Evolutionary conservation across 768 basidiomycete genomes (phyloP).

Genomic region (Rhodocollybia butyracea): DNA sequence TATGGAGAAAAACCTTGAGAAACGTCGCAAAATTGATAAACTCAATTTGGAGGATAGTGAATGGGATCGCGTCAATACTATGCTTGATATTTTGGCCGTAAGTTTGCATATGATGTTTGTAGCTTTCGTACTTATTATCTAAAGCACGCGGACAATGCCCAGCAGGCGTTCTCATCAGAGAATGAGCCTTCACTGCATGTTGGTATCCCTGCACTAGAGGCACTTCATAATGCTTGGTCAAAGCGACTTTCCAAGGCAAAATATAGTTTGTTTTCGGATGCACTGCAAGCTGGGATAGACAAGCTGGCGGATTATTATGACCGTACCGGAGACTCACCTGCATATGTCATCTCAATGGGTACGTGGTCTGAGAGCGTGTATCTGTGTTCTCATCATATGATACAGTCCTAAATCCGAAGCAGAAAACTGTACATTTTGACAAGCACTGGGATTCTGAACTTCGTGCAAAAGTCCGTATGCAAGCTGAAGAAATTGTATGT

Average conservation of each 20-base stretch:
- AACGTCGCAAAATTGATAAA: constrained; percentile 12
- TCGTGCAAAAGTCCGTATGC: background rate
- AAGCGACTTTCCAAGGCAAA: background rate
- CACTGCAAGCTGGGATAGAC: constrained; percentile 20
- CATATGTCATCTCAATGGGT: constrained; percentile 32
- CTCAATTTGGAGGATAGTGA: constrained; percentile 16
- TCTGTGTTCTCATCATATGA: background rate
- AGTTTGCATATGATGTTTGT: background rate
- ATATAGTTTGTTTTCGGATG: constrained; percentile 18
- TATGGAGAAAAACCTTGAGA: constrained; percentile 15
- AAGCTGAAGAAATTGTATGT: background rate
- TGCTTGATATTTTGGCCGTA: constrained; percentile 19
- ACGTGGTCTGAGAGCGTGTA: constrained; percentile 7
- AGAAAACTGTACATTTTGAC: constrained; percentile 21
- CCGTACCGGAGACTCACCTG: constrained; percentile 25
- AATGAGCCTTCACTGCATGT: constrained; percentile 19
- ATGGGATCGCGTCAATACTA: constrained; percentile 18
- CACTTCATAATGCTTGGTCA: constrained; percentile 23
- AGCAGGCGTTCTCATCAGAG: constrained; percentile 29
- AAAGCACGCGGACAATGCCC: constrained; percentile 25
- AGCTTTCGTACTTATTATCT: background rate
- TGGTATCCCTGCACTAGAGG: constrained; percentile 27
- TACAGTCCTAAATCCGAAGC: constrained; percentile 21
- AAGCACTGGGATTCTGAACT: constrained; percentile 22
- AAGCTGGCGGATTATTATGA: constrained; percentile 34